A percentile compares a stretch with the other conserved stretches of the same genome.
Evolutionary conservation across 331 rosid genomes (phyloP).

Genomic region (Telfairia occidentalis): DNA sequence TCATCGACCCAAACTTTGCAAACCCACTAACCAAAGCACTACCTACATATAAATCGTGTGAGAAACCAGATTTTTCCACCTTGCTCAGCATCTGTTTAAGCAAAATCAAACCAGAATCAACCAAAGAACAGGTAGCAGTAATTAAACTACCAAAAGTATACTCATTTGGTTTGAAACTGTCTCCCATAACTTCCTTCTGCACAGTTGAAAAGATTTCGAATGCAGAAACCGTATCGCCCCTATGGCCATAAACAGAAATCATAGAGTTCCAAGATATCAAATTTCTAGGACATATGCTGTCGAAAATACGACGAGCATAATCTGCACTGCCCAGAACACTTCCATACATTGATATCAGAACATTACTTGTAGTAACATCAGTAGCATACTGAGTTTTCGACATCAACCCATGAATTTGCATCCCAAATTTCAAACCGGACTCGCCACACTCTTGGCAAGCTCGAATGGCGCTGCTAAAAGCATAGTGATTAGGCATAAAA

Average conservation of each 20-base stretch:
- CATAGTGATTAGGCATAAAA: constrained; percentile 44
- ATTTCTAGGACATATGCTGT: constrained; percentile 33
- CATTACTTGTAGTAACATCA: constrained; percentile 53
- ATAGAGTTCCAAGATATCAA: constrained; percentile 74
- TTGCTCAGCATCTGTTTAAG: constrained; percentile 55
- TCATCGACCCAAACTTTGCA: constrained; percentile 48
- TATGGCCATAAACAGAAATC: constrained; percentile 60
- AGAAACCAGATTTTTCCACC: constrained; percentile 52
- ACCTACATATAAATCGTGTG: constrained; percentile 61
- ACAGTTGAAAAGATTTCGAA: constrained; percentile 49
- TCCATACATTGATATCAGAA: constrained; percentile 73
- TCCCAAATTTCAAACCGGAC: constrained; percentile 40
- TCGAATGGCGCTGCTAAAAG: constrained; percentile 65
- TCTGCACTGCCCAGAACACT: constrained; percentile 31
- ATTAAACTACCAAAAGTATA: constrained; percentile 73
- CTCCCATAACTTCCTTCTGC: constrained; percentile 33
- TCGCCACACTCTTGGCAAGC: constrained; percentile 59
- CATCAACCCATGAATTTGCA: constrained; percentile 57
- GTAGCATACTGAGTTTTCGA: constrained; percentile 35
- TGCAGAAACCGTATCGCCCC: constrained; percentile 54
- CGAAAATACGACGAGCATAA: constrained; percentile 52
- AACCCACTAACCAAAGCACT: constrained; percentile 84
- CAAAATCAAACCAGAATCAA: constrained; percentile 35
- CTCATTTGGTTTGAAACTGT: constrained; percentile 49
- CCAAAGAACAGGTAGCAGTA: constrained; percentile 41